Base-by-base conservation (phyloP, 2,329 filamentous ascomycete genomes). In the Cadophora luteo-olivacea region DNA sequence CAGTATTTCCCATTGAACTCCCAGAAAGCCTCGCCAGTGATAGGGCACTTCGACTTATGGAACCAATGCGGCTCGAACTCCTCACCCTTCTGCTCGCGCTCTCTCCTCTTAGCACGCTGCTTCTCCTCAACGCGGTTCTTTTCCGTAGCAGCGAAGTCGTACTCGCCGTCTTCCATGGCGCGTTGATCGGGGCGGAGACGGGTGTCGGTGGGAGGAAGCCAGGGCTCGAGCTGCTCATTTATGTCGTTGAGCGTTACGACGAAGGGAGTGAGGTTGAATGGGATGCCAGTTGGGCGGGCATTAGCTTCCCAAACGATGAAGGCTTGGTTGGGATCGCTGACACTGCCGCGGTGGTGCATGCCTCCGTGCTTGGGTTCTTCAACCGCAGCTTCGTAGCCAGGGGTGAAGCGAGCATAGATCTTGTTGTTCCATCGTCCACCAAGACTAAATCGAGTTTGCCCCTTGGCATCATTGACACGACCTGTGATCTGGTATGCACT, bases 141-240 rank as follows among this genome's bases (percentile, higher is more conserved):
- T 84, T 99, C 96, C 5, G 87, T 88, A 0, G 95, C 96, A 1
- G 96, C 96, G 69, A 96, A 85, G 76, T 98, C 95, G 77, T 99
- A 99, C 80, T 94, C 89, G n/a, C 95, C 96, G 70, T 98, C 94
- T 79, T 99, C 96, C 96, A 99, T 99, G 1, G 96, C 96, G 12
- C 96, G 87, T 82, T 99, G 96, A 80, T 99, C 96, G 0, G 96
- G 95, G 36, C 96, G 87, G 38, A 97, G 84, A n/a, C 96, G 87
- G 1, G 95, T 97, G 79, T 99, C 96, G 0, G 96, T 99, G 0
- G 96, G 96, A 48, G 96, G 92, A 19, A 99, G 82, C 81, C 91
- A 89, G 4, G 91, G 87, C 63, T 82, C 84, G 22, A 99, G 85
- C n/a, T 87, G 84, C n/a, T 97, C 92, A 65, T 95, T 91, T 61